Base-by-base conservation (phyloP, 768 basidiomycete genomes). In the Lentinula boryana region DNA sequence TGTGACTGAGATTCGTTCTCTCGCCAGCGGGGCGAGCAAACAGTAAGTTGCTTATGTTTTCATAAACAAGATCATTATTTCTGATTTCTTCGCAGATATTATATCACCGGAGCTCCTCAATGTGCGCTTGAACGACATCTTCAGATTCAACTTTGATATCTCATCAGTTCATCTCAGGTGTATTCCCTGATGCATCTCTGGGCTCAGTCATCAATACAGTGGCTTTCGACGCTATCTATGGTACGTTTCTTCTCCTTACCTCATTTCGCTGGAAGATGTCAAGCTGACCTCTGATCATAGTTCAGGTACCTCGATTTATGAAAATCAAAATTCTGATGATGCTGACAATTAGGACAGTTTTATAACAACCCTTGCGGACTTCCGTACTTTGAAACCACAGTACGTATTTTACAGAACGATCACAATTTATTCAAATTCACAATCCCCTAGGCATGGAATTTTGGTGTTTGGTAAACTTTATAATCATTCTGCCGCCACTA, bases 191-290 rank as follows among this genome's bases (percentile, higher is more conserved):
- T 67, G 80, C 78, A 6, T 78, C 80, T 50, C 72, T 90, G 6
- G 80, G 84, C 9, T 75, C 75, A 8, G 84, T 87, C 21, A 73
- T 90, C 58, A 82, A 88, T 66, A 66, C 76, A 0, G 87, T 82
- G 10, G 77, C 69, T 4, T 91, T 90, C 63, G 89, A 91, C 71
- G 87, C 86, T 1, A 73, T 91, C 62, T 89, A 88, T 63, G 87
- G 78, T 80, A 62, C 43, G 71, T 65, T 9, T 27, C 23, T 38
- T 27, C 23, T 38, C 13, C 41, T 18, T 36, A 52, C 13, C 21
- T 35, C 8, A 18, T 44, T 58, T 21, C n/a, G 10, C 16, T 38
- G 4, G 41, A 58, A 53, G 4, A 13, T 31, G 13, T 32, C 36
- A 23, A 51, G 27, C 21, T 51, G 58, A 51, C 57, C 15, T 35